Conservation (phyloP, 192 early-diverging fungal species). For the Dispira simplex region DNA sequence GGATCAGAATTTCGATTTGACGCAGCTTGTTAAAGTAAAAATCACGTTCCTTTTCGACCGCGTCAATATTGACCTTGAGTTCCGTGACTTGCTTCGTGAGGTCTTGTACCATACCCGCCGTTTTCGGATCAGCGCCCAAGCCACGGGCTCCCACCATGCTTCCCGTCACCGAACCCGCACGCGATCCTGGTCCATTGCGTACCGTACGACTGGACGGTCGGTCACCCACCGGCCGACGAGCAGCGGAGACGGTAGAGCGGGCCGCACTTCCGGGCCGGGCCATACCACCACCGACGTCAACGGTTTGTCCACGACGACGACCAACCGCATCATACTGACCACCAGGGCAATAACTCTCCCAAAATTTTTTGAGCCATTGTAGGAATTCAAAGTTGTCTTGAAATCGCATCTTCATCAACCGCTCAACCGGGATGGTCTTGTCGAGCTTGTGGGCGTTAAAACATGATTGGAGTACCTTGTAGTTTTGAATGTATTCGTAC, state of each 20-base stretch:
- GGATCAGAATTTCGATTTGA: constrained; percentile 87
- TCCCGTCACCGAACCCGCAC: constrained; percentile 3
- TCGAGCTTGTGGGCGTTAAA: constrained; percentile 87
- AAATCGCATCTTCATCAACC: constrained; percentile 88
- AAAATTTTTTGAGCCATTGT: constrained; percentile 89
- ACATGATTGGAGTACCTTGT: constrained; percentile 77
- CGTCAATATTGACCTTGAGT: constrained; percentile 72
- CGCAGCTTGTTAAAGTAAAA: constrained; percentile 93
- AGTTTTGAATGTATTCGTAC: constrained; percentile 93
- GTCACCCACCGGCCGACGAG: neutral
- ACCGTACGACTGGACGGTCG: constrained; percentile 3
- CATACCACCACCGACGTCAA: constrained; percentile 14
- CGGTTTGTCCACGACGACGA: constrained; percentile 36
- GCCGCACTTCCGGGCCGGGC: constrained; percentile 11
- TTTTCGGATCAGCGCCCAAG: constrained; percentile 29
- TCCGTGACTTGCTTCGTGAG: constrained; percentile 66
- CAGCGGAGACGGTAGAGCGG: neutral
- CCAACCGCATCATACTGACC: constrained; percentile 66
- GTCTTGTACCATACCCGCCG: constrained; percentile 43
- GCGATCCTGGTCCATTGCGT: neutral
- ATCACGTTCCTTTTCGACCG: constrained; percentile 91
- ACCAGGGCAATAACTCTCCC: constrained; percentile 81
- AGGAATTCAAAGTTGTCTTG: constrained; percentile 98
- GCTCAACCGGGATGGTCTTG: constrained; percentile 80
- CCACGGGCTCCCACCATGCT: constrained; percentile 2